Base-by-base conservation (phyloP, 192 early-diverging fungal genomes). In the Linnemannia exigua region DNA sequence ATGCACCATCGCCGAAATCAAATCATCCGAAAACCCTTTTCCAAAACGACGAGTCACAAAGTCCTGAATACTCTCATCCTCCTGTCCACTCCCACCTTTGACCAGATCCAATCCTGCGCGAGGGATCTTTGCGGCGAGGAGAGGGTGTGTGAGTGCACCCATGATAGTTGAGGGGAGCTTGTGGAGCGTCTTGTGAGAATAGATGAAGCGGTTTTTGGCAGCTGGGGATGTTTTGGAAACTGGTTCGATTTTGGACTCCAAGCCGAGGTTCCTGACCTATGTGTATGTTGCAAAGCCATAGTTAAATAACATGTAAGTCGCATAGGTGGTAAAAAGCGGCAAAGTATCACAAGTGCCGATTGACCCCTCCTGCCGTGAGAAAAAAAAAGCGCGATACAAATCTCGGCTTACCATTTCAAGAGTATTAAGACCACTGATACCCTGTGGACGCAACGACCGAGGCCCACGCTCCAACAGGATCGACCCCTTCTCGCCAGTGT, bases 1-100 rank as follows among this genome's bases (percentile, higher is more conserved):
- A 77, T 98, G 97, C 71, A 97, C 92, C 44, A 98, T 89, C 0
- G 98, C 96, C 44, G 96, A 96, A 9, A 97, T 93, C 79, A 99
- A 77, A 66, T 95, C 95, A 72, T 97, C 91, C 54, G 97, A 95
- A 5, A 97, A 88, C 3, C 88, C 87, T 25, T 83, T 77, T 52
- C 95, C 93, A 79, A 99, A 97, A 35, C 97, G 91, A 63, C 97
- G 89, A 36, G 87, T 81, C 7, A 97, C 88, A 92, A 99, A 98
- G 50, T 81, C 79, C 87, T 95, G 92, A 51, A 99, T 94, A n/a
- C 93, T 95, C 87, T 98, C 98, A 84, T 99, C 98, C 17, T 76
- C 66, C 1, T 72, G 35, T 36, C 72, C 70, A 51, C 58, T 73
- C 3, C 25, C 14, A 2, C 72, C 63, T 66, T 75, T 76, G 47